Evolutionary conservation across 2,329 filamentous ascomycete genomes (phyloP).

Genomic region (Simplicillium aogashimaense): DNA sequence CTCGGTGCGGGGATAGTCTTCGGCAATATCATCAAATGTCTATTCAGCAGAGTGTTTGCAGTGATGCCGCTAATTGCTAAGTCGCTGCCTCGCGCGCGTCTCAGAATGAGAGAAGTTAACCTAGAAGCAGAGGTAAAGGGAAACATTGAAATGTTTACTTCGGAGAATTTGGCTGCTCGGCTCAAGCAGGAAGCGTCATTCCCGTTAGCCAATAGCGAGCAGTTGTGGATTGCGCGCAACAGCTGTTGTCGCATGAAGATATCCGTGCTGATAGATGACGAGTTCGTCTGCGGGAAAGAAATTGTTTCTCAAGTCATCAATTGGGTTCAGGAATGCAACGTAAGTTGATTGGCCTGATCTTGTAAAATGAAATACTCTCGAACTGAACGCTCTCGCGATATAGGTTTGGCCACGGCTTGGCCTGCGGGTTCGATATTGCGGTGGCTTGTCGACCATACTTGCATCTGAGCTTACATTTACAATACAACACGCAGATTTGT

Average conservation of each 20-base stretch:
- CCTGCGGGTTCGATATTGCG: conserved; percentile 15
- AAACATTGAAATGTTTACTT: no score
- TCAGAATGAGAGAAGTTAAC: no score
- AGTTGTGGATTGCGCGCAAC: conserved; percentile 21
- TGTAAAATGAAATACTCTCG: neutral
- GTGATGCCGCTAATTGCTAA: no score
- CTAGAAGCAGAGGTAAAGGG: no score
- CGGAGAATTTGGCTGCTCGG: no score
- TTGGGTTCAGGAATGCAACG: conserved; percentile 16
- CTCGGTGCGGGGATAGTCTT: no score
- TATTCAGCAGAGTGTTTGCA: no score
- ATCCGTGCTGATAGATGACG: conserved; percentile 12
- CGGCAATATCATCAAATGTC: no score
- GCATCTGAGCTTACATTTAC: conserved; percentile 18
- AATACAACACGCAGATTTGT: conserved; percentile 24
- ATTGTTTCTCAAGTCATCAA: conserved; percentile 7
- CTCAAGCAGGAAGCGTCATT: neutral
- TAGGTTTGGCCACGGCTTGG: conserved; percentile 23
- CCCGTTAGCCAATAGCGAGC: no score
- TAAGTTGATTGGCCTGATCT: no score
- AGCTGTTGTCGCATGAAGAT: conserved; percentile 19
- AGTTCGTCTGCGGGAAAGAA: conserved; percentile 7
- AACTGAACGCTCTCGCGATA: neutral
- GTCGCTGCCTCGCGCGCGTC: no score
- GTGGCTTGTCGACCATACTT: conserved; percentile 1